Conservation (phyloP, 2,329 filamentous ascomycete species). For the Cercospora sp. region DNA sequence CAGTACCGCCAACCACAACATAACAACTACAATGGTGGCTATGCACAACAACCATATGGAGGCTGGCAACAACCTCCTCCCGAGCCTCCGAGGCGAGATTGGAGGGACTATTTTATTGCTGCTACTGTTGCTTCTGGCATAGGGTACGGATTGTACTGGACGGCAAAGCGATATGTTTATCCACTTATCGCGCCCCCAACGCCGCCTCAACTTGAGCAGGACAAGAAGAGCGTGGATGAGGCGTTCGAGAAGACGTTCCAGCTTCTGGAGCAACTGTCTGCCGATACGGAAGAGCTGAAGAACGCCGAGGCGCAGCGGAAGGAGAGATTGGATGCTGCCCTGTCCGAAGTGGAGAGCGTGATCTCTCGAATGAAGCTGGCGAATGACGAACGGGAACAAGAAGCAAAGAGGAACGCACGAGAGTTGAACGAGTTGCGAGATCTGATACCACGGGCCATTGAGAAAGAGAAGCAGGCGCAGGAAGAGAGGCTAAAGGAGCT, state of each 20-base stretch:
- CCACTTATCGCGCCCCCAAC: constrained; percentile 92
- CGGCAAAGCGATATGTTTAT: constrained; percentile 90
- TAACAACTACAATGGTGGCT: constrained; percentile 37
- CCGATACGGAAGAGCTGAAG: constrained; percentile 88
- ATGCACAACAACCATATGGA: constrained; percentile 43
- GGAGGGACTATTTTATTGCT: constrained; percentile 99
- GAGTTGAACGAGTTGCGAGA: constrained; percentile 82
- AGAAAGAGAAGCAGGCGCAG: constrained; percentile 80
- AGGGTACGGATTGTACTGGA: constrained; percentile 81
- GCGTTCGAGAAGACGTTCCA: constrained; percentile 90
- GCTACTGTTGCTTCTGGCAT: constrained; percentile 90
- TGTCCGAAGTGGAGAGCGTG: constrained; percentile 81
- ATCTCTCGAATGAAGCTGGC: constrained; percentile 79
- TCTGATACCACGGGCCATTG: constrained; percentile 82
- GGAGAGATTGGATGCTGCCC: constrained; percentile 75
- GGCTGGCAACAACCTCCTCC: constrained; percentile 52
- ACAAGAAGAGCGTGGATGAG: constrained; percentile 89
- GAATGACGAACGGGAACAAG: constrained; percentile 79
- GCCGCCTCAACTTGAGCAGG: constrained; percentile 86
- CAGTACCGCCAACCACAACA: constrained; percentile 33
- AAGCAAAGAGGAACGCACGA: constrained; percentile 79
- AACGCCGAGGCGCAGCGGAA: constrained; percentile 81
- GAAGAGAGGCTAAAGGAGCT: constrained; percentile 82
- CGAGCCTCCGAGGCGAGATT: constrained; percentile 75
- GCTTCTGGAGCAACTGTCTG: constrained; percentile 85